phyloP scores from a whole-genome alignment of 208 protist genomes.

The Sergeia podlipaevii region DNA sequence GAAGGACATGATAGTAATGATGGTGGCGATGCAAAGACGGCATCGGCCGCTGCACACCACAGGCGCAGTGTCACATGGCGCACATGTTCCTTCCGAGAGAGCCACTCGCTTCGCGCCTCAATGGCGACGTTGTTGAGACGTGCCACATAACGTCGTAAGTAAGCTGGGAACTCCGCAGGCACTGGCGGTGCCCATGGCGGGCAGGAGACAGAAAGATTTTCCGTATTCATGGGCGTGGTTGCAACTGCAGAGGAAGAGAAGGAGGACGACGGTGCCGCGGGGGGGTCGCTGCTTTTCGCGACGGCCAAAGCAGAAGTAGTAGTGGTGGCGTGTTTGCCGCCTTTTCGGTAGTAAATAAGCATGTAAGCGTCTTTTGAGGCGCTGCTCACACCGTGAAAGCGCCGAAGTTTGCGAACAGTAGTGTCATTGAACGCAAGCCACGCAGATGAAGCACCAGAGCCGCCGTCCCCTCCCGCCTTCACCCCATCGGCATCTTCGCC shows the following conservation, averaged over 20 bases:
- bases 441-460: background rate
- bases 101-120: constrained; percentile 18
- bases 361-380: constrained; percentile 1
- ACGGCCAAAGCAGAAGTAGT: background rate
- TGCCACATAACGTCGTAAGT: constrained; percentile 35
- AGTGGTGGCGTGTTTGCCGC: background rate
- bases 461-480: too few relatives aligned
- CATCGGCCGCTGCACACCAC: constrained; percentile 26
- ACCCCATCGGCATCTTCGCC: background rate
- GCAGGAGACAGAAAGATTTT: background rate
- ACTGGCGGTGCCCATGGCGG: background rate
- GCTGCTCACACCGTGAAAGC: background rate
- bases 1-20: too few relatives aligned
- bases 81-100: constrained; percentile 11
- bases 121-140: constrained; percentile 26
- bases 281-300: too few relatives aligned
- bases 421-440: too few relatives aligned
- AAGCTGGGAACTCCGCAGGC: constrained; percentile 31
- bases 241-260: background rate
- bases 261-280: constrained; percentile 1
- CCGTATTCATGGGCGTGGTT: background rate
- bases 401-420: background rate
- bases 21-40: constrained; percentile 20
- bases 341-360: background rate
- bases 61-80: constrained; percentile 9